phyloP scores from a whole-genome alignment of 1,139 yeast species.

The Yamadazyma conglobata region DNA sequence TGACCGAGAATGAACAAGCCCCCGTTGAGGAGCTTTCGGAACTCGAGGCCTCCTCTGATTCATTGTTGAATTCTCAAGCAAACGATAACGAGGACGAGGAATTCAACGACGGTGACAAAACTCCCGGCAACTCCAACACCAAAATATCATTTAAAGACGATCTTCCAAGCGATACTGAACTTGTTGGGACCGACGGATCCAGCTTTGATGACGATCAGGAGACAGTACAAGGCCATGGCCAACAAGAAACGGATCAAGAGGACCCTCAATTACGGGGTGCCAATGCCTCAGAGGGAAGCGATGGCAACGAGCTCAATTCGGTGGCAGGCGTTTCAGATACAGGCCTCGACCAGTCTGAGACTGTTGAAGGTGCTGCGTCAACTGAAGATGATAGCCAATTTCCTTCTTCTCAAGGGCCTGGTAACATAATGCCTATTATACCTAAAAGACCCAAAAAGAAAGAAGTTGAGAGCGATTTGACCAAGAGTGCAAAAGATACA shows the following conservation, averaged over 20 bases:
- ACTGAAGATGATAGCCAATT: too few species aligned
- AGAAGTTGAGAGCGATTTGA: slow-evolving; percentile 4
- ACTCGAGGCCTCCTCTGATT: slow-evolving; percentile 1
- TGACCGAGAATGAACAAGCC: neutral
- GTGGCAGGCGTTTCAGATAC: too few species aligned
- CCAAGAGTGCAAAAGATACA: slow-evolving; percentile 11
- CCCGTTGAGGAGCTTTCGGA: neutral
- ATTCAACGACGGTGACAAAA: slow-evolving; percentile 30
- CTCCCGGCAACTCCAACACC: slow-evolving; percentile 34
- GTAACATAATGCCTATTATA: slow-evolving; percentile 13
- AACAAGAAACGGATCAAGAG: slow-evolving; percentile 2
- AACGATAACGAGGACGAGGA: slow-evolving; percentile 3
- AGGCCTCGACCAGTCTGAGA: too few species aligned
- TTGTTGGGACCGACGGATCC: slow-evolving; percentile 16
- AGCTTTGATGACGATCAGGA: slow-evolving; percentile 35
- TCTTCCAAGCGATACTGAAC: slow-evolving; percentile 18
- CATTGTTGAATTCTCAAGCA: slow-evolving; percentile 2
- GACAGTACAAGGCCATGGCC: slow-evolving; percentile 31
- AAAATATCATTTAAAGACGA: slow-evolving; percentile 32
- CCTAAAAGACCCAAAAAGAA: slow-evolving; percentile 15
- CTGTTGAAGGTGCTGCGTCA: too few species aligned
- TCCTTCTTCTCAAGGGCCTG: too few species aligned
- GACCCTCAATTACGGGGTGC: too few species aligned
- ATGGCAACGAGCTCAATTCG: too few species aligned
- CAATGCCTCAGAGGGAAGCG: too few species aligned